Evolutionary conservation across 176 grass and related monocot species (phyloP), one percentile per base, ranked within the genome.

Genomic region (Oryza nivara): DNA sequence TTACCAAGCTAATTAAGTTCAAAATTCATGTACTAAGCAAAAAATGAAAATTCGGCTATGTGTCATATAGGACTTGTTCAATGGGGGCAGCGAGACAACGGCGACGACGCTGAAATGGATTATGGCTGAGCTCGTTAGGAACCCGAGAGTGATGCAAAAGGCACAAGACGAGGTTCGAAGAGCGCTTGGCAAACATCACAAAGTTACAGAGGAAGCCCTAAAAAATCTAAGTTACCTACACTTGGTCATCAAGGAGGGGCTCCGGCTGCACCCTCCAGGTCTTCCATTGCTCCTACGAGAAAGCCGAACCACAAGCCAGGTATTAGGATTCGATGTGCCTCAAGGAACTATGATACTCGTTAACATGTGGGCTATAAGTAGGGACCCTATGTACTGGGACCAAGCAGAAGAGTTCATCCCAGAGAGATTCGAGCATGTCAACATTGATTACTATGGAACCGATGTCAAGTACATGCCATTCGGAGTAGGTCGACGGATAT

Each of bases 301-400:
- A 11, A 72, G 75, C 10, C 52, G 49, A 11, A 11, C 65, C 1
- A 44, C 70, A 6, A 83, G 65, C 23, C 22, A 76, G 4, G 19
- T 90, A 43, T 64, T 71, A 7, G 88, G 88, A 13, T 90, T 73
- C 66, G 66, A 68, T 52, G 74, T 86, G 63, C 88, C 88, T 3
- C 20, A 10, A 4, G 71, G 70, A 13, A 48, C 38, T 0, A 86
- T 38, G 25, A 40, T 90, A 7, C 0, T 86, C 1, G 28, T 90
- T 32, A 90, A 90, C 41, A 72, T 36, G 23, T 90, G 88, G 88
- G 83, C 88, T n/a, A 79, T 86, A 3, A 63, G 30, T n/a, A 68
- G 82, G 48, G 63, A 85, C n/a, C 73, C 82, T 3, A 34, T 23
- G 65, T 11, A 77, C 43, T 85, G 73, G 82, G 63, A 38, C 2